Evolutionary conservation across 768 basidiomycete genomes (phyloP).

Genomic region (Boletus rex-veris): DNA sequence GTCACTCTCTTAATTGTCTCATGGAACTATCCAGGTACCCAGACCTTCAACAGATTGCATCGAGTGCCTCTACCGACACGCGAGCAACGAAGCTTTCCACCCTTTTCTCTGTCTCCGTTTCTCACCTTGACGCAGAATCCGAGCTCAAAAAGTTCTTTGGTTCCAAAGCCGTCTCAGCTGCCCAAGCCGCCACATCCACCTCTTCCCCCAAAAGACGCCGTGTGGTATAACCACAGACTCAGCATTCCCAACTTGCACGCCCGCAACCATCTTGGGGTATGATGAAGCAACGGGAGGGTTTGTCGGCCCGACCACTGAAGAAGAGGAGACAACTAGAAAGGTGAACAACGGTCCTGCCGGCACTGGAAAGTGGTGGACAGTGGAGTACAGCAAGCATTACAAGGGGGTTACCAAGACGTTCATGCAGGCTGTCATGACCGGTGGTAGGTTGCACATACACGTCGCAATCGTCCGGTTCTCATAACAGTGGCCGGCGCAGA

Average conservation of each 20-base stretch:
- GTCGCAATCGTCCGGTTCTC: not conserved
- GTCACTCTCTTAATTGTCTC: not conserved
- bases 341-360: conserved; percentile 35
- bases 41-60: conserved; percentile 40
- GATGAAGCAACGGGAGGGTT: conserved; percentile 63
- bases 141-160: conserved; percentile 96
- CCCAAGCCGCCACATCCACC: conserved; percentile 38
- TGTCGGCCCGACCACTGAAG: conserved; percentile 57
- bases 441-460: conserved; percentile 50
- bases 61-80: conserved; percentile 25
- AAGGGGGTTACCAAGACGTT: conserved; percentile 71
- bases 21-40: conserved; percentile 43
- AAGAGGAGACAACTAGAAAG: conserved; percentile 51
- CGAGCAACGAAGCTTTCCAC: conserved; percentile 44
- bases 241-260: conserved; percentile 71
- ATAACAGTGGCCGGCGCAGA: conserved; percentile 41
- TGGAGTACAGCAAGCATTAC: conserved; percentile 83
- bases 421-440: conserved; percentile 74
- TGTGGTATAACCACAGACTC: conserved; percentile 32
- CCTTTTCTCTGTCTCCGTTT: conserved; percentile 74
- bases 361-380: conserved; percentile 85
- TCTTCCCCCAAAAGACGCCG: conserved; percentile 40
- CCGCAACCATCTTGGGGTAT: conserved; percentile 77
- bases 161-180: conserved; percentile 75
- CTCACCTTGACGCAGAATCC: conserved; percentile 81